Evolutionary conservation across 768 basidiomycete genomes (phyloP).

Genomic region (Lentinula sp.): DNA sequence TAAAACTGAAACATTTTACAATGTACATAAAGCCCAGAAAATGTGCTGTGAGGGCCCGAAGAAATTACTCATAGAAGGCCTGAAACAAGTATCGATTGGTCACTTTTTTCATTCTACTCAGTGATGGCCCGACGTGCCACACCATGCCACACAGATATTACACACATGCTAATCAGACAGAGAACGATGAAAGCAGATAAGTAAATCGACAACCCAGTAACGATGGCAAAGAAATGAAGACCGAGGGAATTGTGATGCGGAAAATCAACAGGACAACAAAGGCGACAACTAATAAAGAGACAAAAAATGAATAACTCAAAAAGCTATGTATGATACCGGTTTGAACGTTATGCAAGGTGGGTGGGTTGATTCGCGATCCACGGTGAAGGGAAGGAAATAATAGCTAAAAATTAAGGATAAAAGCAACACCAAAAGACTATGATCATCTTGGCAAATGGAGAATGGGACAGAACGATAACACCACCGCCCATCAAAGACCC

Average conservation of each 20-base stretch:
- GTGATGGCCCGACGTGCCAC: neutral
- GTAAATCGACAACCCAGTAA: slow-evolving; percentile 3
- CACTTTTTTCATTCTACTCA: neutral
- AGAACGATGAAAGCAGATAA: slow-evolving; percentile 4
- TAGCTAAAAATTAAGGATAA: neutral
- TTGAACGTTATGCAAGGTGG: neutral
- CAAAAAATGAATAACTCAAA: neutral
- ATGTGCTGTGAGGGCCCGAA: neutral
- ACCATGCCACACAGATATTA: neutral
- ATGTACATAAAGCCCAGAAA: neutral
- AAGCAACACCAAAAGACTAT: neutral
- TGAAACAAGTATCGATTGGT: neutral
- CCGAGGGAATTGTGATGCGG: neutral
- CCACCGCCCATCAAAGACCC: neutral
- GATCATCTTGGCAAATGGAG: neutral
- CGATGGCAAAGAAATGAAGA: slow-evolving; percentile 7
- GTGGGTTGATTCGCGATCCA: neutral
- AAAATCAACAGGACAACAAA: neutral
- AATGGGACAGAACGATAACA: neutral
- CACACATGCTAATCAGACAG: neutral
- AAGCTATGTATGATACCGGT: neutral
- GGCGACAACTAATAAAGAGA: neutral
- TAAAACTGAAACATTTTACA: neutral
- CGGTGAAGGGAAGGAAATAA: neutral
- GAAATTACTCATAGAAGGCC: neutral